These are phyloP conservation scores for Styphnolobium japonicum DNA, from an alignment of 306 rosid species.

Conservation along the genomic window DNA sequence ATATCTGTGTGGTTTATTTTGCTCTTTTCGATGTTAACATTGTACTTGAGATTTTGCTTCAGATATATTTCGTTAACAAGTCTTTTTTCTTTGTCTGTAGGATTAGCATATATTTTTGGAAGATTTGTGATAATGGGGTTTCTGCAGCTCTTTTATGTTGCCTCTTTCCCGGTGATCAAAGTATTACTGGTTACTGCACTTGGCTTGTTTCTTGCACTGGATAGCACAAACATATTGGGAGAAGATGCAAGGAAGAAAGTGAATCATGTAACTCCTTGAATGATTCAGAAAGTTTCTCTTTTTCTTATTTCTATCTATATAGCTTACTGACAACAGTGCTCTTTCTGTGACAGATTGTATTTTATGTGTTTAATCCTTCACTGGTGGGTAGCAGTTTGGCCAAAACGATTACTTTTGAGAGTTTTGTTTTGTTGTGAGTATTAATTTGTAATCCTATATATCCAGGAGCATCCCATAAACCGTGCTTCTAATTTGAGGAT, in stretches of 20 bases:
- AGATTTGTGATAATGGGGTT: constrained; percentile 43
- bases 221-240: constrained; percentile 33
- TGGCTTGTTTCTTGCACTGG: constrained; percentile 52
- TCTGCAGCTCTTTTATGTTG: constrained; percentile 38
- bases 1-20: background rate
- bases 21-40: background rate
- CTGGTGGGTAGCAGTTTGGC: constrained; percentile 52
- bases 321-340: background rate
- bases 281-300: background rate
- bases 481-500: background rate
- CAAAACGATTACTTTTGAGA: constrained; percentile 38
- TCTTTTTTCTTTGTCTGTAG: background rate
- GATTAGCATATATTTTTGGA: background rate
- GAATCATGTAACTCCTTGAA: constrained; percentile 35
- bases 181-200: constrained; percentile 43
- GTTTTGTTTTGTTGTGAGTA: constrained; percentile 41
- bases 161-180: constrained; percentile 45
- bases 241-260: constrained; percentile 47
- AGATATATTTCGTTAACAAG: background rate
- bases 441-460: background rate
- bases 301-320: background rate
- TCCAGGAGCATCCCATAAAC: background rate
- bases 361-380: constrained; percentile 57
- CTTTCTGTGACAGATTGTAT: constrained; percentile 45
- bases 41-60: background rate